A percentile compares a stretch with the other conserved stretches of the same genome.
These are phyloP conservation scores for Phenoliferia sp. DNA, from an alignment of 1,284 basidiomycete species.

Conservation along the genomic window DNA sequence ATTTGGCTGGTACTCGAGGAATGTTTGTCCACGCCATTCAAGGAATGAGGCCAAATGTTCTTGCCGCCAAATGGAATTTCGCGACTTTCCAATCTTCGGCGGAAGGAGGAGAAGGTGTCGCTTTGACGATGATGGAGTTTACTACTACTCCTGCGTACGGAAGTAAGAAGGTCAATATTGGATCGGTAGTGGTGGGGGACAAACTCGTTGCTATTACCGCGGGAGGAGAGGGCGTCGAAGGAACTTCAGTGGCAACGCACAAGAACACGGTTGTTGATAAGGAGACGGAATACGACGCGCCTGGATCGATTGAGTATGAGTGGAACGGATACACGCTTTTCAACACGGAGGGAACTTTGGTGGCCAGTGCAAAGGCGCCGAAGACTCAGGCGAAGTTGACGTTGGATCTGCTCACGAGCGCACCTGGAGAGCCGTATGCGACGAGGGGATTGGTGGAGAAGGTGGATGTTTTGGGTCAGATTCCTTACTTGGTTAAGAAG, in stretches of 20 bases:
- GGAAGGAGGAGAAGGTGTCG: slow-evolving; percentile 55
- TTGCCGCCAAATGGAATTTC: slow-evolving; percentile 96
- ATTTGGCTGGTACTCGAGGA: slow-evolving; percentile 65
- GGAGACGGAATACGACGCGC: slow-evolving; percentile 74
- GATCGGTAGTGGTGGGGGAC: slow-evolving; percentile 71
- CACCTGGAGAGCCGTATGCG: slow-evolving; percentile 32
- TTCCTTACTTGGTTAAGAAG: slow-evolving; percentile 84
- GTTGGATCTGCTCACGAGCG: slow-evolving; percentile 24
- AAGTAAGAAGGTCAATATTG: slow-evolving; percentile 75
- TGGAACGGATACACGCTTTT: slow-evolving; percentile 69
- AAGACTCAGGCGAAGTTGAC: slow-evolving; percentile 20
- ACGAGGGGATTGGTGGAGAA: slow-evolving; percentile 86
- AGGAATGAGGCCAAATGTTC: slow-evolving; percentile 93
- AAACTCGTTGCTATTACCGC: slow-evolving; percentile 67
- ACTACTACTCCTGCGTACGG: slow-evolving; percentile 64
- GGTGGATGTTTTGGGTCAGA: slow-evolving; percentile 92
- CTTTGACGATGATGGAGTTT: slow-evolving; percentile 94
- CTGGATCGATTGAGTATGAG: slow-evolving; percentile 63
- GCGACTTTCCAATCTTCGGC: slow-evolving; percentile 62
- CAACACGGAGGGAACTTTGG: slow-evolving; percentile 2
- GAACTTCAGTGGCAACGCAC: slow-evolving; percentile 67
- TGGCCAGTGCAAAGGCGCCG: neutral
- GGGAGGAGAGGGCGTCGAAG: slow-evolving; percentile 34
- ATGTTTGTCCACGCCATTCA: slow-evolving; percentile 97
- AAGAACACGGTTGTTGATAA: slow-evolving; percentile 57